Evolutionary conservation across 495 filamentous ascomycete species (phyloP).

Genomic region (Xanthoparmelia taractica): DNA sequence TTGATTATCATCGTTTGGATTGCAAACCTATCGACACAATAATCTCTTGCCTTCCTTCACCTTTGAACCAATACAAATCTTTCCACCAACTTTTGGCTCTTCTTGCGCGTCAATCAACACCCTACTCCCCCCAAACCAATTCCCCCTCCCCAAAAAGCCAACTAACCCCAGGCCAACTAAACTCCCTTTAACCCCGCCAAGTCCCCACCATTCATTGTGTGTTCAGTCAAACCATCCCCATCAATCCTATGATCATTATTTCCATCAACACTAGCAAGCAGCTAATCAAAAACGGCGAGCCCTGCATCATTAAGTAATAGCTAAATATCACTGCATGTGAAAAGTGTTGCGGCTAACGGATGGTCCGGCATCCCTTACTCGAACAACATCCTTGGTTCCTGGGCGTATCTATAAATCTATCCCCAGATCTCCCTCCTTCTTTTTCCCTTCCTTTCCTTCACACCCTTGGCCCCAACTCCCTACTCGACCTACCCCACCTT

Average conservation of each 20-base stretch:
- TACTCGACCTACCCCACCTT: neutral
- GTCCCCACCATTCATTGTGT: no score
- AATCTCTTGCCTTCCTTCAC: no score
- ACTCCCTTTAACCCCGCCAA: neutral
- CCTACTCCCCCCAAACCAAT: no score
- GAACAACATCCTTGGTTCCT: neutral
- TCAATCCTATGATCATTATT: no score
- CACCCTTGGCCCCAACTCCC: neutral
- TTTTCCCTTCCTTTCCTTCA: neutral
- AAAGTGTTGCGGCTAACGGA: neutral
- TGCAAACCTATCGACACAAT: no score
- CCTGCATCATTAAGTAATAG: no score
- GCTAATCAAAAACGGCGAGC: constrained; percentile 1
- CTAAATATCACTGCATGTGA: no score
- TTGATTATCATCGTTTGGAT: no score
- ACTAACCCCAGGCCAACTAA: no score
- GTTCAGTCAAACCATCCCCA: no score
- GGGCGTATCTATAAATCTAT: neutral
- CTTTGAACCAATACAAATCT: neutral
- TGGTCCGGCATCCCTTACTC: constrained; percentile 1
- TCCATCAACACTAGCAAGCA: neutral
- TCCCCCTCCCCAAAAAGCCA: no score
- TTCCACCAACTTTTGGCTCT: neutral
- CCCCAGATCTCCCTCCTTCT: neutral
- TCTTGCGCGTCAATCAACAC: constrained; percentile 1